These are phyloP conservation scores for Moniliella sp. DNA, from an alignment of 1,284 basidiomycete genomes.

Conservation along the genomic window DNA sequence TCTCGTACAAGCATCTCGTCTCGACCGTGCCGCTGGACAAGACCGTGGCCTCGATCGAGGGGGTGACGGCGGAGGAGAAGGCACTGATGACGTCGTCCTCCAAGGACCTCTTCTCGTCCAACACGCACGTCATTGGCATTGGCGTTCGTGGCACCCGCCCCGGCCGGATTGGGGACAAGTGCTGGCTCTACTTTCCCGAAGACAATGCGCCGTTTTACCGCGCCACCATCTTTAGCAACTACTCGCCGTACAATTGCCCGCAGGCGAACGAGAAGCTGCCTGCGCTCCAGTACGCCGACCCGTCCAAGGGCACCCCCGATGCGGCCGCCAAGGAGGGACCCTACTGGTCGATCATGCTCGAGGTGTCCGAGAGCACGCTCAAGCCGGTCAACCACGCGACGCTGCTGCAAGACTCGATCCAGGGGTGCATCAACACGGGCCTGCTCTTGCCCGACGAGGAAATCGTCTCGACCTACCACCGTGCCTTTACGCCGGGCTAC, in stretches of 20 bases:
- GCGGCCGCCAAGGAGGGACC: conserved; percentile 36
- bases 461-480: conserved; percentile 39
- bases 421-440: conserved; percentile 38
- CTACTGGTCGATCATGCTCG: conserved; percentile 39
- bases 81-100: conserved; percentile 34
- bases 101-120: conserved; percentile 37
- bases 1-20: conserved; percentile 38
- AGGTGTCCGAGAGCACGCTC: conserved; percentile 39
- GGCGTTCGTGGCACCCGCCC: conserved; percentile 39
- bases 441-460: conserved; percentile 38
- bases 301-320: conserved; percentile 32
- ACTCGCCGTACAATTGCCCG: conserved; percentile 40
- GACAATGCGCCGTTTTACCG: conserved; percentile 41
- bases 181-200: conserved; percentile 39
- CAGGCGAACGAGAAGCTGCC: conserved; percentile 34
- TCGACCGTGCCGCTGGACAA: conserved; percentile 38
- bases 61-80: conserved; percentile 30
- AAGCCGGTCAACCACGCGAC: conserved; percentile 38
- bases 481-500: conserved; percentile 38
- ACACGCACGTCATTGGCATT: conserved; percentile 40
- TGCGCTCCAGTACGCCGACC: conserved; percentile 38
- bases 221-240: conserved; percentile 42
- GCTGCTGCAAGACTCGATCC: conserved; percentile 38
- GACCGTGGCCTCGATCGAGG: conserved; percentile 29
- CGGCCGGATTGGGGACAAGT: conserved; percentile 40